phyloP scores from a whole-genome alignment of 75 land plant genomes.

The Pinus albicaulis region DNA sequence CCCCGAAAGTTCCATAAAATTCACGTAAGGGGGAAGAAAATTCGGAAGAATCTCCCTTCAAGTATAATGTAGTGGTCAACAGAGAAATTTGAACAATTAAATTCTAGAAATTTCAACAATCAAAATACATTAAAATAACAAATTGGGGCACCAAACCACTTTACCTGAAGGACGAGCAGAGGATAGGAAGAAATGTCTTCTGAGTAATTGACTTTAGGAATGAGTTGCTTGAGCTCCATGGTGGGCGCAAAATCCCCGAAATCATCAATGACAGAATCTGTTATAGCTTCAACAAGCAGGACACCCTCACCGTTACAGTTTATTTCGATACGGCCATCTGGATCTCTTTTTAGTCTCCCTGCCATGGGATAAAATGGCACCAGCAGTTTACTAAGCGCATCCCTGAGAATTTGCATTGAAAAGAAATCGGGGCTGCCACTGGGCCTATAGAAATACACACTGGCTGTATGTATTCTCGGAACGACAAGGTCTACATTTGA shows the following conservation, averaged over 20 bases:
- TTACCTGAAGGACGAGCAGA: slow-evolving; percentile 72
- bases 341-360: slow-evolving; percentile 45
- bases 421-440: slow-evolving; percentile 28
- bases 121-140: no score
- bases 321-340: slow-evolving; percentile 56
- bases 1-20: no score
- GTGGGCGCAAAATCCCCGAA: slow-evolving; percentile 65
- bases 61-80: no score
- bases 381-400: slow-evolving; percentile 41
- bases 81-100: no score
- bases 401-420: slow-evolving; percentile 30
- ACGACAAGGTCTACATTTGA: slow-evolving; percentile 66
- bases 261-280: slow-evolving; percentile 34
- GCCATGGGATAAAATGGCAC: slow-evolving; percentile 83
- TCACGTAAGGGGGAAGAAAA: no score
- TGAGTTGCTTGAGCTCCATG: slow-evolving; percentile 33
- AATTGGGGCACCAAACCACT: background rate
- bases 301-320: slow-evolving; percentile 62
- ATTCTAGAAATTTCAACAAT: no score
- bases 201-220: slow-evolving; percentile 63
- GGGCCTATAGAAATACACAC: slow-evolving; percentile 60
- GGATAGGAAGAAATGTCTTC: slow-evolving; percentile 49
- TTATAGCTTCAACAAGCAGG: slow-evolving; percentile 55
- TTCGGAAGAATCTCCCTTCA: no score
- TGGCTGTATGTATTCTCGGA: slow-evolving; percentile 47